phyloP scores from a whole-genome alignment of 306 rosid species.

The Castanea sativa region DNA sequence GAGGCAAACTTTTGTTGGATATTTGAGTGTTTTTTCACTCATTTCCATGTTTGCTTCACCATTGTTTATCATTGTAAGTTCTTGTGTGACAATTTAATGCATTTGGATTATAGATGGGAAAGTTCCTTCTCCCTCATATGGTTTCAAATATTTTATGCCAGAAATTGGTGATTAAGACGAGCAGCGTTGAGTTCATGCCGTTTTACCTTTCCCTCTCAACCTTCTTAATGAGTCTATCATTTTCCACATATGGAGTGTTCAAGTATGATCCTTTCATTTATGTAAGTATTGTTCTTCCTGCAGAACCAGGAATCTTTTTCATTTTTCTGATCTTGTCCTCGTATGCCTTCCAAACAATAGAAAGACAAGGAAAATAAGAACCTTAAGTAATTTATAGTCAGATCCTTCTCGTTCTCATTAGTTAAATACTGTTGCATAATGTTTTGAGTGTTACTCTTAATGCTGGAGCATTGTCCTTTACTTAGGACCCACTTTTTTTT shows the following conservation, averaged over 20 bases:
- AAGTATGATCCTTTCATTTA: slow-evolving; percentile 38
- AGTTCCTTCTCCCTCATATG: not conserved
- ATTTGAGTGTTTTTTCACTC: slow-evolving; percentile 35
- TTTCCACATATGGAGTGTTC: slow-evolving; percentile 34
- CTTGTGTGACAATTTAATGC: not conserved
- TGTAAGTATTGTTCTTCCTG: slow-evolving; percentile 26
- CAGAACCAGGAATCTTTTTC: not conserved
- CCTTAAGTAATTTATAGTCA: not conserved
- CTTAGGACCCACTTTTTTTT: not conserved
- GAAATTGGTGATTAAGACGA: slow-evolving; percentile 41
- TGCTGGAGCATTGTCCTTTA: not conserved
- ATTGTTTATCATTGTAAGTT: slow-evolving; percentile 39
- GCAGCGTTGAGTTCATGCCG: slow-evolving; percentile 43
- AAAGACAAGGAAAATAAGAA: not conserved
- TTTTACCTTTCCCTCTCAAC: slow-evolving; percentile 42
- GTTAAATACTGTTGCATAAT: not conserved
- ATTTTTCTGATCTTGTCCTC: not conserved
- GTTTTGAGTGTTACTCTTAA: not conserved
- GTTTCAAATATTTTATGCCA: slow-evolving; percentile 4
- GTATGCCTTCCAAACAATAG: not conserved
- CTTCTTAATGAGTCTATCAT: slow-evolving; percentile 45
- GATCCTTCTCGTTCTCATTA: not conserved
- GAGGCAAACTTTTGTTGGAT: slow-evolving; percentile 30
- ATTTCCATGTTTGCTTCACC: slow-evolving; percentile 50
- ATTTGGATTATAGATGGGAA: not conserved